Base-by-base conservation (phyloP, 2,329 filamentous ascomycete species). In the Alternaria rosae region DNA sequence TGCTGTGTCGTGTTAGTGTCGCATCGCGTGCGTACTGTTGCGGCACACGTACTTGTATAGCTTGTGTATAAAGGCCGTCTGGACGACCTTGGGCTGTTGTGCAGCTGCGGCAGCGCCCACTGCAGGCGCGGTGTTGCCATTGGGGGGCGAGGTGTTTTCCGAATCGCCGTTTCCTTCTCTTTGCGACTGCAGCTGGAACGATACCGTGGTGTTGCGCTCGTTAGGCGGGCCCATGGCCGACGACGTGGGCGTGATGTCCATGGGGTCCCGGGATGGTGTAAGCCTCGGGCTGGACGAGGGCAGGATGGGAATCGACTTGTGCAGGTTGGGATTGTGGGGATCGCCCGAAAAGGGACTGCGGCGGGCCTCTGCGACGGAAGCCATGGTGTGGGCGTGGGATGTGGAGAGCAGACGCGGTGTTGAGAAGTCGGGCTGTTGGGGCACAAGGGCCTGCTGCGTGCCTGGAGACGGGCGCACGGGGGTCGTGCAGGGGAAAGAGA, bases 21-120 rank as follows among this genome's bases (percentile, higher is more conserved):
- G 63, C 53, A 45, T 54, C 15, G 54, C 35, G 51, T 51, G 56
- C 32, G 60, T 54, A 21, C 45, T 42, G 56, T 35, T 42, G 50
- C 59, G 44, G 52, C 25, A 53, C 50, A 77, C 90, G 76, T 85
- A 97, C 94, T 96, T 97, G 85, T 98, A 99, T 35, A 99, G 88
- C 81, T 99, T 99, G 81, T 99, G 95, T 68, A 99, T 98, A 76
- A 99, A 99, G 21, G 95, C 95, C 11, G 95, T 98, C 82, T 99
- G 95, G 15, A 98, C 93, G 45, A 97, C 94, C 82, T 99, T 99
- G 62, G 95, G 94, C 77, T 97, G 94, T 76, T 97, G 93, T 54
- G 94, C 90, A 50, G 91, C 91, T 6, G 91, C 88, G 1, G 89
- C 89, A 20, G 90, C 89, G 38, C 84, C 84, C 2, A 85, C 79